Evolutionary conservation across 2,329 filamentous ascomycete species (phyloP).

Genomic region (Arthrobotrys sphaeroides): DNA sequence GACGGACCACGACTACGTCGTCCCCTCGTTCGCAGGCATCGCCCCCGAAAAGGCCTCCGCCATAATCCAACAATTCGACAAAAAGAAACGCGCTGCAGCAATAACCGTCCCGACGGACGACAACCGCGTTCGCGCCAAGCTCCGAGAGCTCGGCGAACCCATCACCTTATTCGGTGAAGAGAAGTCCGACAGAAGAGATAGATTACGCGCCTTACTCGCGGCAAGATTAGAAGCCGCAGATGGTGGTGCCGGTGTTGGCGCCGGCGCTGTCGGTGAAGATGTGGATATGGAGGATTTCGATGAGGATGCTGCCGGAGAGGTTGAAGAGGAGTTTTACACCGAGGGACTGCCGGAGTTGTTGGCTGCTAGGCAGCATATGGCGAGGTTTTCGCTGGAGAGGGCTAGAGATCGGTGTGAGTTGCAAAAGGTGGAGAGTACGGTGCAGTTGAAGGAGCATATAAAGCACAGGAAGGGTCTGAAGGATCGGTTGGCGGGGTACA

Average conservation of each 20-base stretch:
- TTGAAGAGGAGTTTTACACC: conserved; percentile 95
- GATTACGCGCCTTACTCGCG: conserved; percentile 81
- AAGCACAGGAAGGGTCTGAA: conserved; percentile 91
- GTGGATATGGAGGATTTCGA: conserved; percentile 67
- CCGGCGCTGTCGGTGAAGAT: conserved; percentile 71
- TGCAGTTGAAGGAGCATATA: conserved; percentile 87
- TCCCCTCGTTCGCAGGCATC: conserved; percentile 74
- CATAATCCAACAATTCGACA: conserved; percentile 85
- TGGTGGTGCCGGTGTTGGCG: conserved; percentile 61
- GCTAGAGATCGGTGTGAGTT: conserved; percentile 79
- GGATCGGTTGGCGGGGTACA: conserved; percentile 80
- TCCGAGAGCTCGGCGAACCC: conserved; percentile 89
- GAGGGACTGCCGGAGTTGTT: conserved; percentile 78
- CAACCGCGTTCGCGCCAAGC: conserved; percentile 78
- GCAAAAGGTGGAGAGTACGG: conserved; percentile 81
- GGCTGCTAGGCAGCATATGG: conserved; percentile 79
- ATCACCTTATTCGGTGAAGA: conserved; percentile 95
- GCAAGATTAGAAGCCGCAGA: conserved; percentile 72
- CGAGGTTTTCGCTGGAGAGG: conserved; percentile 81
- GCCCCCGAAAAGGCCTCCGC: conserved; percentile 84
- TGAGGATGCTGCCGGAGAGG: conserved; percentile 71
- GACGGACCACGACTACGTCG: conserved; percentile 83
- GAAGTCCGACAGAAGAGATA: conserved; percentile 82
- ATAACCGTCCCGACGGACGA: conserved; percentile 96
- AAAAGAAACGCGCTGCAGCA: conserved; percentile 85